Percentiles rank a stretch among this genome's conserved stretches.
Evolutionary conservation across 2,329 filamentous ascomycete genomes (phyloP).

Genomic region (Gnomoniopsis smithogilvyi): DNA sequence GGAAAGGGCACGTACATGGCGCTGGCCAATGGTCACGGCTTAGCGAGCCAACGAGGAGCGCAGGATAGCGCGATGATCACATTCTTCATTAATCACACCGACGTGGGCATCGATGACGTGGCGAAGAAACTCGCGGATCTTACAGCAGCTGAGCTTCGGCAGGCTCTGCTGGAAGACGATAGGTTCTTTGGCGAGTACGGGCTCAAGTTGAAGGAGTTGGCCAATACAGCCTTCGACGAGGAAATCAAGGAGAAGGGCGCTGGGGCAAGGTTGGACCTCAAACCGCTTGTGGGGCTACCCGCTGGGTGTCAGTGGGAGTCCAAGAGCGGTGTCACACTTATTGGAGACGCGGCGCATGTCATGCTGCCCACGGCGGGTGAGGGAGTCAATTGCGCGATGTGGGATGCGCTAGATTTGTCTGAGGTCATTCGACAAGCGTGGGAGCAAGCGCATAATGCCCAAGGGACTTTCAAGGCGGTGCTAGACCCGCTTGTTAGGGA

Average conservation of each 20-base stretch:
- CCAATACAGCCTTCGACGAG: conserved; percentile 26
- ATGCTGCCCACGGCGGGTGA: conserved; percentile 50
- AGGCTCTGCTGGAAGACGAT: conserved; percentile 21
- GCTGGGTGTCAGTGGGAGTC: conserved; percentile 38
- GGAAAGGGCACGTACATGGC: conserved; percentile 35
- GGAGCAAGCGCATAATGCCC: background rate
- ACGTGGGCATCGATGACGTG: conserved; percentile 22
- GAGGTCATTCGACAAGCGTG: conserved; percentile 24
- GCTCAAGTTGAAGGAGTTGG: conserved; percentile 24
- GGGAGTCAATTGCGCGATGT: conserved; percentile 52
- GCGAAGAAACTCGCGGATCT: conserved; percentile 15
- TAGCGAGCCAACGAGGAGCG: conserved; percentile 30
- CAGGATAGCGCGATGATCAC: conserved; percentile 29
- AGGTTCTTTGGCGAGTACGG: conserved; percentile 26
- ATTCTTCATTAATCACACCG: conserved; percentile 22
- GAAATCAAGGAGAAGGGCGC: conserved; percentile 18
- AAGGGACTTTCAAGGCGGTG: conserved; percentile 13
- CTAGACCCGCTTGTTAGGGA: conserved; percentile 20
- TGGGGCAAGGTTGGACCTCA: conserved; percentile 20
- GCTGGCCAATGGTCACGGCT: conserved; percentile 35
- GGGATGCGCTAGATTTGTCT: conserved; percentile 44
- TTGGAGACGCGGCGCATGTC: conserved; percentile 55
- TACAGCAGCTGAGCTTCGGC: conserved; percentile 17
- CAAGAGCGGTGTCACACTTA: conserved; percentile 40
- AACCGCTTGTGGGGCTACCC: conserved; percentile 38